These are phyloP conservation scores for Hericium coralloides DNA, from an alignment of 768 basidiomycete genomes.

Conservation along the genomic window DNA sequence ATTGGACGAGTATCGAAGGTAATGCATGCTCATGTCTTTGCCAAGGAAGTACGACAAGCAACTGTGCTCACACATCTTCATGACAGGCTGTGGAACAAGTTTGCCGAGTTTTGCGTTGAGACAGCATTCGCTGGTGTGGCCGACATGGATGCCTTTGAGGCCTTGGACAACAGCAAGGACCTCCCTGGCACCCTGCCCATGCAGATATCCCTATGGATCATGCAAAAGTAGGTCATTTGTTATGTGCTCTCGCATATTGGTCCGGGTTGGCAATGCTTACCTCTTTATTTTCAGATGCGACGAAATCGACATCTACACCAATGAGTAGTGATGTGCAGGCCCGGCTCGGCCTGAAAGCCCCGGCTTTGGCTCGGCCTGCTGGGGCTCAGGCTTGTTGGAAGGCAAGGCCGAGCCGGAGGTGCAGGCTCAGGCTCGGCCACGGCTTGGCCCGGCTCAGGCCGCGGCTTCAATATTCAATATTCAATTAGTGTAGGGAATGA, in stretches of 20 bases:
- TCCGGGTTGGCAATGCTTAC: background rate
- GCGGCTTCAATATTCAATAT: too few relatives aligned
- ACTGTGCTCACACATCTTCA: background rate
- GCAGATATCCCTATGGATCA: background rate
- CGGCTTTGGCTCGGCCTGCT: too few relatives aligned
- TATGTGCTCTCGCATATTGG: background rate
- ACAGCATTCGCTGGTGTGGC: background rate
- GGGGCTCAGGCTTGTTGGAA: too few relatives aligned
- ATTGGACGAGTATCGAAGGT: background rate
- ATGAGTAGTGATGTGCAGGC: background rate
- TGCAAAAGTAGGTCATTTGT: background rate
- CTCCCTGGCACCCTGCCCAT: background rate
- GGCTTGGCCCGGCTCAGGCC: too few relatives aligned
- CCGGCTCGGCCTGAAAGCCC: too few relatives aligned
- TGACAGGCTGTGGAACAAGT: background rate
- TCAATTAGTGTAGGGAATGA: too few relatives aligned
- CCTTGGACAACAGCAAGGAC: background rate
- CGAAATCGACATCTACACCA: conserved; percentile 9
- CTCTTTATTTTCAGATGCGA: conserved; percentile 9
- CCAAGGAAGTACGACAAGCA: background rate
- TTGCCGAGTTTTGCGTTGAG: background rate
- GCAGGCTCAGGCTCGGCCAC: too few relatives aligned
- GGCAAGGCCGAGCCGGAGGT: too few relatives aligned
- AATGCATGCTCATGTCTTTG: background rate
- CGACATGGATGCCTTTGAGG: background rate